phyloP scores from a whole-genome alignment of 202 grass and related monocot genomes.

The Setaria italica region DNA sequence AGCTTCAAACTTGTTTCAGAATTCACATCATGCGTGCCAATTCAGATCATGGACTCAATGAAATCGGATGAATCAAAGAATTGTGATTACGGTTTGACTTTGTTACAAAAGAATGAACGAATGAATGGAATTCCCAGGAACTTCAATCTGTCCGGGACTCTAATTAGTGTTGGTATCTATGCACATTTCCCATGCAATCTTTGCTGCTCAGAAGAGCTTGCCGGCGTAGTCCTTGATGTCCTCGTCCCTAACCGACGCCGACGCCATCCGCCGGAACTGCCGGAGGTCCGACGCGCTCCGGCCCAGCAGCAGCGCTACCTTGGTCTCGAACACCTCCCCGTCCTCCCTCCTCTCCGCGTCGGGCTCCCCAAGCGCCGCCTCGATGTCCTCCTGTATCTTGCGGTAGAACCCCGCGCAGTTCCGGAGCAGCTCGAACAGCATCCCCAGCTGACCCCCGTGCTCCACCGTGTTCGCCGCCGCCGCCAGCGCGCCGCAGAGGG shows the following conservation, averaged over 20 bases:
- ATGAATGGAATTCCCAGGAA: background rate
- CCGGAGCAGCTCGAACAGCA: constrained; percentile 74
- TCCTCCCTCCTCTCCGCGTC: constrained; percentile 50
- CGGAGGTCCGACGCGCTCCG: constrained; percentile 47
- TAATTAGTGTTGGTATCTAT: background rate
- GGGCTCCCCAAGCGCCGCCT: constrained; percentile 49
- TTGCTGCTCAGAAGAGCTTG: constrained; percentile 52
- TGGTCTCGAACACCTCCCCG: constrained; percentile 66
- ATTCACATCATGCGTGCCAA: too few relatives aligned
- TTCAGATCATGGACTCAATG: too few relatives aligned
- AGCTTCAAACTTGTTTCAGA: too few relatives aligned
- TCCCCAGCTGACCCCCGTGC: constrained; percentile 63
- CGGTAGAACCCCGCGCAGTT: constrained; percentile 69
- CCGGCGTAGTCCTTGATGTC: constrained; percentile 70
- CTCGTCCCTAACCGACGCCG: constrained; percentile 38
- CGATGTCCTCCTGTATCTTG: constrained; percentile 68
- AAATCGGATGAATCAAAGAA: background rate
- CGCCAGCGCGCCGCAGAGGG: constrained; percentile 48
- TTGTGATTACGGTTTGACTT: background rate
- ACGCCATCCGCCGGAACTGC: constrained; percentile 49
- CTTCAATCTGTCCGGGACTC: background rate
- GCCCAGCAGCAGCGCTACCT: constrained; percentile 64
- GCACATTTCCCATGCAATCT: background rate
- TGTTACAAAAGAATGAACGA: background rate
- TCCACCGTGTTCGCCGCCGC: constrained; percentile 63